phyloP scores from a whole-genome alignment of 495 filamentous ascomycete species.

The Hypoxylon perforatum region DNA sequence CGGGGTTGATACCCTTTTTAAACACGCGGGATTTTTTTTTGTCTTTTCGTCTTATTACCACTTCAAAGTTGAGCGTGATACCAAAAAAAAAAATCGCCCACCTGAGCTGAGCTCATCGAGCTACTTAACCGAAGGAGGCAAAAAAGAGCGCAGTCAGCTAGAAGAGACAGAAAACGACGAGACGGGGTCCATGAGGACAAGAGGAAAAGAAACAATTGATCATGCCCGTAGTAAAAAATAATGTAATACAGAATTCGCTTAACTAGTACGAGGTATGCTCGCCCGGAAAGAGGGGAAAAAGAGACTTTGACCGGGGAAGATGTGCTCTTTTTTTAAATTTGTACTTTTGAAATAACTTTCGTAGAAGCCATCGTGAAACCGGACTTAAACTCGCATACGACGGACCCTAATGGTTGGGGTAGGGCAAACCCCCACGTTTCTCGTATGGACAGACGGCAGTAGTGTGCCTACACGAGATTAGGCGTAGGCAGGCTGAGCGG shows the following conservation, averaged over 20 bases:
- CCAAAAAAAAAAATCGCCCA: slow-evolving; percentile 13
- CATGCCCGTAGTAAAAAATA: slow-evolving; percentile 22
- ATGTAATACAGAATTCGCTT: slow-evolving; percentile 33
- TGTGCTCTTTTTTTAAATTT: not conserved
- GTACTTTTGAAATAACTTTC: not conserved
- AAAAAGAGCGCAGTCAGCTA: slow-evolving; percentile 22
- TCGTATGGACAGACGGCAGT: not conserved
- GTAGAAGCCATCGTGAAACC: slow-evolving; percentile 34
- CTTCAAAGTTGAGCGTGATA: slow-evolving; percentile 21
- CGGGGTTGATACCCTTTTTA: slow-evolving; percentile 25
- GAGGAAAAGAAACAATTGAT: slow-evolving; percentile 5
- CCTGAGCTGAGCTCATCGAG: not conserved
- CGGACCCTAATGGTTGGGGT: not conserved
- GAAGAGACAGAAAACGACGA: slow-evolving; percentile 19
- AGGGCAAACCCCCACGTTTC: slow-evolving; percentile 1
- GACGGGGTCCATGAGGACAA: not conserved
- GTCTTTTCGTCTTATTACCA: too few species aligned
- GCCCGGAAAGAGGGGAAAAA: not conserved
- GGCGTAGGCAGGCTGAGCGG: too few species aligned
- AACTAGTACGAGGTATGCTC: not conserved
- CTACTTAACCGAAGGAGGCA: not conserved
- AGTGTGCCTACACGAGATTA: too few species aligned
- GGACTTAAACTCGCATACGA: slow-evolving; percentile 14
- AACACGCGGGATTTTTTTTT: slow-evolving; percentile 33
- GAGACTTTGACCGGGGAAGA: not conserved